These are phyloP conservation scores for Leptosphaerulina australis DNA, from an alignment of 2,329 filamentous ascomycete genomes.

Conservation along the genomic window DNA sequence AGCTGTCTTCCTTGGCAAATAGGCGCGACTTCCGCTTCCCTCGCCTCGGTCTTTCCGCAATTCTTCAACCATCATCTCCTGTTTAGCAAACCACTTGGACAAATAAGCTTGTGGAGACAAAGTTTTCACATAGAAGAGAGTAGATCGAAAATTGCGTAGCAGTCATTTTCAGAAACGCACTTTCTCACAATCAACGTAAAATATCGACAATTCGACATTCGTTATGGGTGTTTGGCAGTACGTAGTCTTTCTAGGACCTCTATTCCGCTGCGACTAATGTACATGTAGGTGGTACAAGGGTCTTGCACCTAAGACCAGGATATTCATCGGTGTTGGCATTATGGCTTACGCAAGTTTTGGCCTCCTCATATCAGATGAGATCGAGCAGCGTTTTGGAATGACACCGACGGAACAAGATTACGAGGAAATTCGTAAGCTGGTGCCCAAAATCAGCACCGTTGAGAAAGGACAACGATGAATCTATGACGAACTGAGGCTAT, in stretches of 20 bases:
- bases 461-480: conserved; percentile 26
- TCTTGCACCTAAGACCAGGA: conserved; percentile 71
- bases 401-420: conserved; percentile 75
- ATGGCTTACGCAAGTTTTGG: conserved; percentile 78
- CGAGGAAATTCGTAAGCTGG: conserved; percentile 64
- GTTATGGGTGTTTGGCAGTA: conserved; percentile 49
- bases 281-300: conserved; percentile 63
- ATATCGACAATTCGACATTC: conserved; percentile 1
- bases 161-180: too few relatives aligned
- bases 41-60: neutral
- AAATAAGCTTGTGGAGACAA: neutral
- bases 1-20: conserved; percentile 12
- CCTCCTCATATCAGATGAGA: conserved; percentile 73
- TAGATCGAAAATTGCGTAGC: neutral
- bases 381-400: conserved; percentile 75
- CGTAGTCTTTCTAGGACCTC: conserved; percentile 12
- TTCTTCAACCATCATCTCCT: conserved; percentile 1
- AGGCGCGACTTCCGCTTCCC: conserved; percentile 6
- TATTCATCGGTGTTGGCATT: conserved; percentile 73
- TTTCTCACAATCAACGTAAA: neutral
- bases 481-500: too few relatives aligned
- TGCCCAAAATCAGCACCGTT: conserved; percentile 63
- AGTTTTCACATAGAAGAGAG: neutral
- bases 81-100: neutral
- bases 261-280: conserved; percentile 2